Evolutionary conservation across 495 filamentous ascomycete genomes (phyloP).

Genomic region (Penicillium longicatenatum): DNA sequence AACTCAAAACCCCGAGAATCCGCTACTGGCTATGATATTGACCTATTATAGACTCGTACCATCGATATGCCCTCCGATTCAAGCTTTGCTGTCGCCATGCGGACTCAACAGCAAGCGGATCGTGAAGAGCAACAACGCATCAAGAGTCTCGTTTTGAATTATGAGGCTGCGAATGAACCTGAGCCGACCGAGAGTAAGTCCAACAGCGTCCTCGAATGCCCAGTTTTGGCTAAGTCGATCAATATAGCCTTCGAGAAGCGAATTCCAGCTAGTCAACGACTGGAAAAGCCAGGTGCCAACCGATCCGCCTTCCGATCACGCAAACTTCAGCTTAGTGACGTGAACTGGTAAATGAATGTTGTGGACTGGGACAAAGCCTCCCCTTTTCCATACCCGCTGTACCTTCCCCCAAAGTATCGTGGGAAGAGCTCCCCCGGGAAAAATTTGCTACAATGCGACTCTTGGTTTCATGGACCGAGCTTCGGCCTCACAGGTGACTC

Average conservation of each 20-base stretch:
- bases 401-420: neutral
- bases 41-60: constrained; percentile 70
- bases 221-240: neutral
- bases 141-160: constrained; percentile 95
- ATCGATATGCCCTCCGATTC: constrained; percentile 95
- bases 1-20: constrained; percentile 4
- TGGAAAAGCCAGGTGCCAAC: constrained; percentile 71
- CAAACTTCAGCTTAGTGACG: constrained; percentile 92
- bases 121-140: constrained; percentile 96
- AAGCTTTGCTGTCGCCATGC: constrained; percentile 93
- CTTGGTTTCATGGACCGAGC: neutral
- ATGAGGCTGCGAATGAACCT: constrained; percentile 80
- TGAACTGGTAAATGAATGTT: constrained; percentile 77
- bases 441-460: neutral
- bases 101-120: constrained; percentile 89
- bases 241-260: constrained; percentile 39
- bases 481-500: neutral
- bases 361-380: neutral
- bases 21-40: neutral
- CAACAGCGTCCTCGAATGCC: constrained; percentile 5
- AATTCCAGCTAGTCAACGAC: constrained; percentile 37
- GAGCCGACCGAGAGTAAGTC: constrained; percentile 68
- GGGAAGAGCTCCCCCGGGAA: neutral
- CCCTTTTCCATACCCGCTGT: neutral
- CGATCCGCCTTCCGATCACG: constrained; percentile 80